Conservation (phyloP, 495 filamentous ascomycete genomes). For the Lindgomyces ingoldianus region DNA sequence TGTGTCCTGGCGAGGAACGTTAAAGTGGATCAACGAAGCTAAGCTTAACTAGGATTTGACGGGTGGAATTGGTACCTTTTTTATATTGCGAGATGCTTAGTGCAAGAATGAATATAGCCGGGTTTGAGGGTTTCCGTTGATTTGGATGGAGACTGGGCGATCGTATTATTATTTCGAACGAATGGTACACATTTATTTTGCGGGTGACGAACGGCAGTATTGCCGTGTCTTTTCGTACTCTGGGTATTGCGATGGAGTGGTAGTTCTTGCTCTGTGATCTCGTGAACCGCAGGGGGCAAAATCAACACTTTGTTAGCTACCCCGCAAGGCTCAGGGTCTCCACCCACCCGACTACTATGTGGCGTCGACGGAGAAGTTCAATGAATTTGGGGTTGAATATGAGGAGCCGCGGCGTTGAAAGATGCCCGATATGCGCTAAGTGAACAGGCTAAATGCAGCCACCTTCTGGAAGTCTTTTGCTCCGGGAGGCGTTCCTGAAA, state of each 20-base stretch:
- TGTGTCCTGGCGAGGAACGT: neutral
- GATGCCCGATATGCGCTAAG: no score
- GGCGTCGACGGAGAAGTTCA: slow-evolving; percentile 2
- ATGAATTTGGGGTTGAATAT: neutral
- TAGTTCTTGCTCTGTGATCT: no score
- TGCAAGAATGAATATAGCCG: neutral
- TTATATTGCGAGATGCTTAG: neutral
- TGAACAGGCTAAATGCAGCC: neutral
- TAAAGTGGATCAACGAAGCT: neutral
- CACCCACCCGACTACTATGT: neutral
- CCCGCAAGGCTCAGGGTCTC: neutral
- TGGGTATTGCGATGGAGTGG: no score
- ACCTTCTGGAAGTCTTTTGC: neutral
- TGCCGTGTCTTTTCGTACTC: no score
- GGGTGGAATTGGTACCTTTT: neutral
- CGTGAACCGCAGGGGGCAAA: no score
- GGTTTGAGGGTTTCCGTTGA: neutral
- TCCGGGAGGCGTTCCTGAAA: neutral
- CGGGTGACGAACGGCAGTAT: no score
- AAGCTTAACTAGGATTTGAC: neutral
- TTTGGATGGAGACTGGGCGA: neutral
- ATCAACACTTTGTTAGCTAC: neutral
- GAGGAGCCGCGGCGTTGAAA: no score
- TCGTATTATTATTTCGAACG: neutral
- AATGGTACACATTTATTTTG: neutral